Evolutionary conservation across 2,329 filamentous ascomycete species (phyloP).

Genomic region (Colletotrichum sp.): DNA sequence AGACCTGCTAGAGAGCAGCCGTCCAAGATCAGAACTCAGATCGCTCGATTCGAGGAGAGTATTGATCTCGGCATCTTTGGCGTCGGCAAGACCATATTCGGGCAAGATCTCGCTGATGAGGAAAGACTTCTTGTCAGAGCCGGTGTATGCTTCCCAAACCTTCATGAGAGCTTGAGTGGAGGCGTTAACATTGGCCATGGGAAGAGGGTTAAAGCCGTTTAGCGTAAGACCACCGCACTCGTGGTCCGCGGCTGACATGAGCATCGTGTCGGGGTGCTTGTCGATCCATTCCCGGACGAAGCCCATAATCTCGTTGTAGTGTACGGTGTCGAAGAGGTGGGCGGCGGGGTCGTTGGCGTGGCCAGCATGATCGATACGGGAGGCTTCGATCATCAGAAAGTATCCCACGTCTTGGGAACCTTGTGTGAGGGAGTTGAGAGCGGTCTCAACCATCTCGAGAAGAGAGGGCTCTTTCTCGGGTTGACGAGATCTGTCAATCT

Average conservation of each 20-base stretch:
- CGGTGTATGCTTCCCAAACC: slow-evolving; percentile 29
- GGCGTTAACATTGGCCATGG: slow-evolving; percentile 31
- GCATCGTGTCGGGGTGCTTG: slow-evolving; percentile 38
- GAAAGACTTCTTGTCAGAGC: slow-evolving; percentile 33
- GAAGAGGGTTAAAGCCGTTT: slow-evolving; percentile 38
- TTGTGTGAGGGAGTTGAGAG: slow-evolving; percentile 38
- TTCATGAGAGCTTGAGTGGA: slow-evolving; percentile 33
- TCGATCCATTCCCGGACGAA: slow-evolving; percentile 44
- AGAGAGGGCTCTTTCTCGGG: slow-evolving; percentile 41
- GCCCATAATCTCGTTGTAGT: slow-evolving; percentile 42
- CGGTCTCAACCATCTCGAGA: slow-evolving; percentile 42
- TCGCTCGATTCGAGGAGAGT: slow-evolving; percentile 28
- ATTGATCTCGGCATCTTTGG: slow-evolving; percentile 31
- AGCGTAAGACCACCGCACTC: slow-evolving; percentile 43
- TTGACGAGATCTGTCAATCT: slow-evolving; percentile 34
- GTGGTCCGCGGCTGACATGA: slow-evolving; percentile 44
- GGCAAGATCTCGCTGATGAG: slow-evolving; percentile 31
- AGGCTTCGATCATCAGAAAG: slow-evolving; percentile 44
- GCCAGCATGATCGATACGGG: slow-evolving; percentile 39
- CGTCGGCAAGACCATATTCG: slow-evolving; percentile 33
- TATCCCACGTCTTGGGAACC: slow-evolving; percentile 36
- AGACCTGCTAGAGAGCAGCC: slow-evolving; percentile 27
- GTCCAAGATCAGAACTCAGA: slow-evolving; percentile 29
- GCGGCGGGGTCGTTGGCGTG: slow-evolving; percentile 61
- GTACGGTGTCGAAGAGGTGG: slow-evolving; percentile 49